Base-by-base conservation (phyloP, 441 rosid species). In the Capsella rubella region DNA sequence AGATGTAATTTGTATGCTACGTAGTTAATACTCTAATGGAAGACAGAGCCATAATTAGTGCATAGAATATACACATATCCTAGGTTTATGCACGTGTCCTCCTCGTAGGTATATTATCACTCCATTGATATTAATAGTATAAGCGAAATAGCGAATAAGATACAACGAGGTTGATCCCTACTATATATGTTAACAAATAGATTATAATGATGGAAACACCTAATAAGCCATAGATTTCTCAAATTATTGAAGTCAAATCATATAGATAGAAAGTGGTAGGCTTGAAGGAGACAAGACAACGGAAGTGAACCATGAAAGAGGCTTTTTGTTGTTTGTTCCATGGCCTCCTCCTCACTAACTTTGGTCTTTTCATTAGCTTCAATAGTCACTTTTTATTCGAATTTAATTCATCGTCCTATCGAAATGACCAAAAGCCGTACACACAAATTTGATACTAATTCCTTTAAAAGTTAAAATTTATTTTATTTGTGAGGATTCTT, bases 261-360 rank as follows among this genome's bases (percentile, higher is more conserved):
- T 40, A 45, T 40, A 45, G 32, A 52, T 42, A 53, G 47, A 49
- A 52, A 52, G 31, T 67, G 56, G 64, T 60, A 68, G 74, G 43
- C 51, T 68, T 61, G 57, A 61, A 68, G 69, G 74, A 68, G 79
- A 75, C 79, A 75, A 32, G 64, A 75, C 51, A 68, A 15, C 57
- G 50, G 49, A 61, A 34, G 37, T 34, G 37, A 34, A 42, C 42
- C 14, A 68, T 45, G 64, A 34, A 61, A 31, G 25, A 60, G 70
- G 59, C 52, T 60, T 39, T 21, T 68, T 60, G 40, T 13, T 69
- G 51, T 69, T 75, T 28, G 14, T 62, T 45, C 28, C 57, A 54
- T 46, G 9, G 52, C 45, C 45, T 64, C 61, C 25, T 21, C 25
- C 25, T 21, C 1, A 21, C 25, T 21, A 21, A 64, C 57, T 69